A percentile compares a stretch with the other conserved stretches of the same genome.
Conservation (phyloP, 164 flowering plant genomes). For the Liquidambar formosana region DNA sequence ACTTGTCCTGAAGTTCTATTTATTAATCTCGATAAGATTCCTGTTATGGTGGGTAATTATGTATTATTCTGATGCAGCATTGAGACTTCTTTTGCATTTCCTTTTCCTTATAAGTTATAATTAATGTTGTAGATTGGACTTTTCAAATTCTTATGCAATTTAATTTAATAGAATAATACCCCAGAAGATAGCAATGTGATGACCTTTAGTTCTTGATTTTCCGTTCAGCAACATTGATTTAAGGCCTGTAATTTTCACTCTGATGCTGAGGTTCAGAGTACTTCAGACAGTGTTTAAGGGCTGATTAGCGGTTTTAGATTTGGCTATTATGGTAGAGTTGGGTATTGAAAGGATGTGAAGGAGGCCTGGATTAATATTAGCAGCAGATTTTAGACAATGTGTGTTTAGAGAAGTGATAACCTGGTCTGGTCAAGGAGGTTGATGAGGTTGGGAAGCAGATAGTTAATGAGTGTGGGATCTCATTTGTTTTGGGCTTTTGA, state of each 20-base stretch:
- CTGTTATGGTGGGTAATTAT: constrained; percentile 58
- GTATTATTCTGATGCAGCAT: neutral
- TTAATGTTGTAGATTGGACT: neutral
- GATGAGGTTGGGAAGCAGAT: neutral
- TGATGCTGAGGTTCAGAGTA: too few species aligned
- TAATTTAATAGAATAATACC: too few species aligned
- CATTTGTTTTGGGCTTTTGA: neutral
- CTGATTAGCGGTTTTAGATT: neutral
- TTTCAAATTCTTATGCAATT: neutral
- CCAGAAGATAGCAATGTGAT: too few species aligned
- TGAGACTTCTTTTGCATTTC: neutral
- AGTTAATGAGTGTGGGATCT: neutral
- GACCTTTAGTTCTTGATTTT: too few species aligned
- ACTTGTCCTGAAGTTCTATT: too few species aligned
- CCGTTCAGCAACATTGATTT: too few species aligned
- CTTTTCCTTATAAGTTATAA: neutral
- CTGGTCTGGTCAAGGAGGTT: neutral
- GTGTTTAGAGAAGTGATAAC: neutral
- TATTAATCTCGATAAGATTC: too few species aligned
- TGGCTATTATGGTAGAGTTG: too few species aligned
- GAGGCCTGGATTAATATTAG: neutral
- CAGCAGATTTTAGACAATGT: neutral
- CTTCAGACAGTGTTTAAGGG: too few species aligned
- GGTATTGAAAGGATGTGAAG: neutral
- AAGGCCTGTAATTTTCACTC: too few species aligned